phyloP scores from a whole-genome alignment of 2,329 filamentous ascomycete species.

The Fusarium anthophilum region DNA sequence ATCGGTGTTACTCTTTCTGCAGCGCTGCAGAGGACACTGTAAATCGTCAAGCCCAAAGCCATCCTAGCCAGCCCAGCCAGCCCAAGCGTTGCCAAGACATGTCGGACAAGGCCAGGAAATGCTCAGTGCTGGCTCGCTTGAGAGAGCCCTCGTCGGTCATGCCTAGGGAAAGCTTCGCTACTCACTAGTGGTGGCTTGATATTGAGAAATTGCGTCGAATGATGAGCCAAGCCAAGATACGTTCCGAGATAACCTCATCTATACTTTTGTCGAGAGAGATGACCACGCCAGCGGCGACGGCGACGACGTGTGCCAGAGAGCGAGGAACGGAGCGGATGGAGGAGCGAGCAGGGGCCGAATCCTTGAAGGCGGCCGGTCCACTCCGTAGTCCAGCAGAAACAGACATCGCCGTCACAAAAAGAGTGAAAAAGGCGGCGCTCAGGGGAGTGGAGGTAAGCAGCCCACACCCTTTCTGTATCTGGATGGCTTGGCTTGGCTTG shows the following conservation, averaged over 20 bases:
- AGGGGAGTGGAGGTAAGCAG: not conserved
- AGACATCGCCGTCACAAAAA: conserved; percentile 25
- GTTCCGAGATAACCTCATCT: conserved; percentile 33
- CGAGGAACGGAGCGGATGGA: conserved; percentile 22
- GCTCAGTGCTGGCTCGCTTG: conserved; percentile 31
- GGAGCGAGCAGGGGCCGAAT: conserved; percentile 20
- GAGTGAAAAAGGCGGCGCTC: conserved; percentile 14
- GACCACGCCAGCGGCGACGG: conserved; percentile 1
- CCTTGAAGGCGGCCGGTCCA: conserved; percentile 28
- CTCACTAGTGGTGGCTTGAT: conserved; percentile 19
- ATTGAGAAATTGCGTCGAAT: conserved; percentile 32
- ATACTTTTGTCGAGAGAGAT: conserved; percentile 15
- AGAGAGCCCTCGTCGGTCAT: conserved; percentile 8
- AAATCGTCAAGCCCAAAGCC: conserved; percentile 27
- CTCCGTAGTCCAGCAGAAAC: conserved; percentile 21
- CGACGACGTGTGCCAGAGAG: conserved; percentile 8
- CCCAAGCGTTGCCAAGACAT: conserved; percentile 38
- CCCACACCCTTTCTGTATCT: not conserved
- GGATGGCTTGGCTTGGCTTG: not conserved
- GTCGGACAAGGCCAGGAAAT: conserved; percentile 28
- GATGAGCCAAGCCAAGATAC: conserved; percentile 21
- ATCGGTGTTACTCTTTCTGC: conserved; percentile 19
- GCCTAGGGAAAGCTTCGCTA: conserved; percentile 5
- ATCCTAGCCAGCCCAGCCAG: conserved; percentile 21
- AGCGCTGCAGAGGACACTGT: conserved; percentile 19